Evolutionary conservation across 2,329 filamentous ascomycete genomes (phyloP).

Genomic region (Fusarium globosum): DNA sequence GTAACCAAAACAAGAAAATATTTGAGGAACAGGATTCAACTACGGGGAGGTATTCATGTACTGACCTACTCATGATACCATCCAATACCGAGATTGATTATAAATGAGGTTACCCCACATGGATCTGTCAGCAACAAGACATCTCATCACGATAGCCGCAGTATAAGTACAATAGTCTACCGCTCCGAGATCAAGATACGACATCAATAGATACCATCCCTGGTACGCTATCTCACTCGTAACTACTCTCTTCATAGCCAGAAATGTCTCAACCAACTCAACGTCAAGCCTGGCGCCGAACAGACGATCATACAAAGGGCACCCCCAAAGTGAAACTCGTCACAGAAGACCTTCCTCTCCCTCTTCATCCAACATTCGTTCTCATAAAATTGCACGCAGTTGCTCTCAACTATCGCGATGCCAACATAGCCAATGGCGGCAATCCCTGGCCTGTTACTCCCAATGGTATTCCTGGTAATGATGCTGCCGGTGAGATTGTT

Average conservation of each 20-base stretch:
- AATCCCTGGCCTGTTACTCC: slow-evolving; percentile 56
- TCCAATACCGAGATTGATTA: background rate
- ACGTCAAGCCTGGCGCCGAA: slow-evolving; percentile 44
- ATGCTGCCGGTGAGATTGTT: slow-evolving; percentile 56
- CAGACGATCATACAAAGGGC: slow-evolving; percentile 46
- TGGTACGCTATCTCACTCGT: background rate
- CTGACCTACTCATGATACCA: background rate
- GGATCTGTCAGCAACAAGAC: slow-evolving; percentile 4
- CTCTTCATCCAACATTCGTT: slow-evolving; percentile 47
- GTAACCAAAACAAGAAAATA: background rate
- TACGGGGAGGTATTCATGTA: background rate
- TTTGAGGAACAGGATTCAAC: background rate
- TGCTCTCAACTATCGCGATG: slow-evolving; percentile 51
- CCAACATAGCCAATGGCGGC: slow-evolving; percentile 51
- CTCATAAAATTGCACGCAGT: slow-evolving; percentile 49
- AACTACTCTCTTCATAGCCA: background rate
- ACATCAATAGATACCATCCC: background rate
- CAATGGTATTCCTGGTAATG: slow-evolving; percentile 50
- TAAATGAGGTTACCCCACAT: background rate
- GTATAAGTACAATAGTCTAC: background rate
- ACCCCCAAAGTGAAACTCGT: slow-evolving; percentile 50
- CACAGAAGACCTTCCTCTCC: slow-evolving; percentile 46
- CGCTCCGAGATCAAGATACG: background rate
- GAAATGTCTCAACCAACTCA: slow-evolving; percentile 23
- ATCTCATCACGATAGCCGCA: background rate